Evolutionary conservation across 2,329 filamentous ascomycete species (phyloP), one percentile per base, ranked within the genome.

Genomic region (Xylaria multiplex): DNA sequence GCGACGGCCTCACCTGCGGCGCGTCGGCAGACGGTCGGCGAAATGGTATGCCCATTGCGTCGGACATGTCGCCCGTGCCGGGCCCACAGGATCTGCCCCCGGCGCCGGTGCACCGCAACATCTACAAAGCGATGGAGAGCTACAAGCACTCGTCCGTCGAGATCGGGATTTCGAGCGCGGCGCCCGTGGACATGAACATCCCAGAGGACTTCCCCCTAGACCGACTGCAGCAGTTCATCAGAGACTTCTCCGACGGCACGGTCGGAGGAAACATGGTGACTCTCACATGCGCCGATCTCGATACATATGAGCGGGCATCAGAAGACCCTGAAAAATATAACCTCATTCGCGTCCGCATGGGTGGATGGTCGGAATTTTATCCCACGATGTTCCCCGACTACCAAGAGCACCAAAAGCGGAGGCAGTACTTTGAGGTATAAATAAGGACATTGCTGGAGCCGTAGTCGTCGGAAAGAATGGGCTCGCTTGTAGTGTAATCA

Each of bases 161-260:
- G 62, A 46, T 70, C 46, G 55, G 68, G 22, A 46, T 72, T 13
- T 72, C 71, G 9, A 71, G 66, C 66, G 68, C 70, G 9, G 65
- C 71, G 11, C 71, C 71, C 8, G 69, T 72, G 3, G 71, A 72
- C 56, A 72, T 72, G 70, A 72, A 72, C 19, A 72, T 72, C 56
- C 62, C 69, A 11, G 71, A 72, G 54, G 54, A 53, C 43, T 72
- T 72, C 62, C 71, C 71, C 4, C 62, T 72, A 2, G 62, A 64
- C 1, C 13, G 48, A 5, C 62, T 72, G 22, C 19, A 57, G 35
- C 8, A 59, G 27, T 71, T 72, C 62, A 42, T 72, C 37, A 13
- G 6, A 13, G 62, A 43, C 3, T 72, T 65, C 40, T 48, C 71
- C 13, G 52, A 64, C 11, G 70, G 71, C 19, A 59, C 50, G 1